phyloP scores from a whole-genome alignment of 176 grass and related monocot species.

The Avena sativa region DNA sequence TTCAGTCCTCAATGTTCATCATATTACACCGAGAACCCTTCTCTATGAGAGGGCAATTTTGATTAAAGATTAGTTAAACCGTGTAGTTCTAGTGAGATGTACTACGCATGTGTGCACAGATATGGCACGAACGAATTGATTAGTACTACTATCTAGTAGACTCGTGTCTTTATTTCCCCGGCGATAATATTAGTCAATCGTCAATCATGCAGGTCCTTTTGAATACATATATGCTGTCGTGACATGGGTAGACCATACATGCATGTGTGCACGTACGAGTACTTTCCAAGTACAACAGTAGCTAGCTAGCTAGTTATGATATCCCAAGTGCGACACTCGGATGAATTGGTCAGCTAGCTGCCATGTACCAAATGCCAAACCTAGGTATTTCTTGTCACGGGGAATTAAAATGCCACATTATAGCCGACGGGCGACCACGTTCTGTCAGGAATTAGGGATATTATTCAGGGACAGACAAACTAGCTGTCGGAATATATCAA shows the following conservation, averaged over 20 bases:
- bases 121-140: not conserved
- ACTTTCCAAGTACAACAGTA: not conserved
- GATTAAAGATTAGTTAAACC: no score
- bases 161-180: not conserved
- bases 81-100: not conserved
- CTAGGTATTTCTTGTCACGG: not conserved
- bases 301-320: not conserved
- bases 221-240: not conserved
- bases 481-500: not conserved
- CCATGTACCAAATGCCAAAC: not conserved
- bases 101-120: no score
- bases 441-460: not conserved
- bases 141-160: not conserved
- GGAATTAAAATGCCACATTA: not conserved
- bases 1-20: not conserved
- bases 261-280: not conserved
- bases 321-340: not conserved
- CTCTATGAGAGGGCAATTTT: no score
- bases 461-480: not conserved
- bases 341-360: not conserved
- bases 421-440: no score
- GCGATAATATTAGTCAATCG: not conserved
- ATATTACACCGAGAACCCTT: not conserved
- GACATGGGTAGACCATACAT: constrained; percentile 15
- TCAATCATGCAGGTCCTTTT: constrained; percentile 13